These are phyloP conservation scores for Cryptococcus hybrid DNA, from an alignment of 1,284 basidiomycete species.

Conservation along the genomic window DNA sequence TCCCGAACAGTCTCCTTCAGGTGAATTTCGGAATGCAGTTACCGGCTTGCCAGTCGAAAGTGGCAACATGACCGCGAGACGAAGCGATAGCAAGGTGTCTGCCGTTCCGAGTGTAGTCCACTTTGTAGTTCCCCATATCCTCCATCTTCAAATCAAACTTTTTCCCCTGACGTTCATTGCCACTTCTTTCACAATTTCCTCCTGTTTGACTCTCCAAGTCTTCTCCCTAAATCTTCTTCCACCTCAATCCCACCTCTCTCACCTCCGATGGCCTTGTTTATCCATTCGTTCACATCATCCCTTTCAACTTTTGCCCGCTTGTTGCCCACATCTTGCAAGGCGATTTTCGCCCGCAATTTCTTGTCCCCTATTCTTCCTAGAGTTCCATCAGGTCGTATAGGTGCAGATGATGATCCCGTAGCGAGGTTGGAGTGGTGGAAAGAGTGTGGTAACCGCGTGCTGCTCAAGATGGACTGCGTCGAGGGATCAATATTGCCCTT, in stretches of 20 bases:
- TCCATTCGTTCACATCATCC: constrained; percentile 48
- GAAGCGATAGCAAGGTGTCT: constrained; percentile 85
- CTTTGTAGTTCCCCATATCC: constrained; percentile 66
- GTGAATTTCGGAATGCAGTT: constrained; percentile 83
- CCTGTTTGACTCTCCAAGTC: constrained; percentile 85
- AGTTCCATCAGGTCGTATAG: constrained; percentile 29
- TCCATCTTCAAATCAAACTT: constrained; percentile 78
- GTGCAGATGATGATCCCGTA: constrained; percentile 19
- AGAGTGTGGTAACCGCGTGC: constrained; percentile 38
- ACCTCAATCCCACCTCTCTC: constrained; percentile 47
- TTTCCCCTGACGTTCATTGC: constrained; percentile 72
- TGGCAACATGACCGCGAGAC: constrained; percentile 81
- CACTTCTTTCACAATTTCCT: constrained; percentile 67
- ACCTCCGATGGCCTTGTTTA: constrained; percentile 37
- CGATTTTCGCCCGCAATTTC: constrained; percentile 68
- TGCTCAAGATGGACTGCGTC: constrained; percentile 57
- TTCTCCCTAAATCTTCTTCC: constrained; percentile 57
- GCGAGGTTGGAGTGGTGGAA: constrained; percentile 37
- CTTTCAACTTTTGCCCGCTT: constrained; percentile 43
- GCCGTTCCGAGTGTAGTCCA: constrained; percentile 85
- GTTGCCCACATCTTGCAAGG: constrained; percentile 55
- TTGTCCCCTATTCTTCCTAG: constrained; percentile 61
- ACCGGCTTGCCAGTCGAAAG: constrained; percentile 92
- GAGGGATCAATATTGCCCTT: constrained; percentile 57
- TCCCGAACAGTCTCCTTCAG: constrained; percentile 82